Conservation (phyloP, 176 grass and related monocot genomes). For the Alopecurus myosuroides region DNA sequence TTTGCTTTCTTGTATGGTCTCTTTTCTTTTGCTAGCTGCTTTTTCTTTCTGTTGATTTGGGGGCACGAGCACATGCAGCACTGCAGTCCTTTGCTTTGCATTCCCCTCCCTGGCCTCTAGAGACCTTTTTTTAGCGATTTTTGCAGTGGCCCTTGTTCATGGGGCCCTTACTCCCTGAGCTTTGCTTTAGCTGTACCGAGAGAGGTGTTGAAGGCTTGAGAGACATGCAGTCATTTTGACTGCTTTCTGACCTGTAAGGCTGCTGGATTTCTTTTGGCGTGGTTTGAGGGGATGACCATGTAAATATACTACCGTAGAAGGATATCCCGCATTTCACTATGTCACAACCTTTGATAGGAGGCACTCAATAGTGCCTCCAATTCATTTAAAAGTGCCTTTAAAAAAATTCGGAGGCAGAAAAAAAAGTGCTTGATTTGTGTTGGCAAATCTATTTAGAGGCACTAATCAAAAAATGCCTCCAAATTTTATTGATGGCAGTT, state of each 20-base stretch:
- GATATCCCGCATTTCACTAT: too few relatives aligned
- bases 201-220: constrained; percentile 11
- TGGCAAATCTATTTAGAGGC: too few relatives aligned
- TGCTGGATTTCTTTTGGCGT: neutral
- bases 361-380: too few relatives aligned
- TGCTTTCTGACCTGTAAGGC: constrained; percentile 32
- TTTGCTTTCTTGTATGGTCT: constrained; percentile 38
- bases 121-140: constrained; percentile 2
- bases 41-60: constrained; percentile 18
- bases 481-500: too few relatives aligned
- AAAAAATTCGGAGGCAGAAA: too few relatives aligned
- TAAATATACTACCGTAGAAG: neutral
- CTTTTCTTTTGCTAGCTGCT: constrained; percentile 18
- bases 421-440: too few relatives aligned
- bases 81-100: constrained; percentile 18
- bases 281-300: neutral
- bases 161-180: neutral
- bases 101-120: constrained; percentile 10
- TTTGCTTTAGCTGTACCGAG: neutral
- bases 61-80: constrained; percentile 34
- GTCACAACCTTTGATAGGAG: too few relatives aligned
- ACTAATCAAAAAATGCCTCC: too few relatives aligned
- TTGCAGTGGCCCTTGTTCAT: constrained; percentile 7
- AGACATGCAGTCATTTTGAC: constrained; percentile 40
- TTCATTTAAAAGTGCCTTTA: too few relatives aligned